phyloP scores from a whole-genome alignment of 164 flowering plant genomes.

The Nelumbo lutea region DNA sequence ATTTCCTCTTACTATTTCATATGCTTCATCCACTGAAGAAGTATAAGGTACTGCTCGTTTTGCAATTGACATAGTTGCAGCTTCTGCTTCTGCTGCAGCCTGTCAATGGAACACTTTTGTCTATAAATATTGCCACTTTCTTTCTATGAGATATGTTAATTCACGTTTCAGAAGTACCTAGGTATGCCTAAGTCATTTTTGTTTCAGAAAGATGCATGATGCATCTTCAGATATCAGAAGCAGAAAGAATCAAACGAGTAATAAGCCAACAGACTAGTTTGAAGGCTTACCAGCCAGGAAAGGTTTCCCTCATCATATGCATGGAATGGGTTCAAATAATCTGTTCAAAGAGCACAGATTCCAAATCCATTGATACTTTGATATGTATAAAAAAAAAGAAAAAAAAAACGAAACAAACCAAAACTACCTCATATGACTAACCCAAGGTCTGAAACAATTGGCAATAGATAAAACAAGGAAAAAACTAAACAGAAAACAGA shows the following conservation, averaged over 20 bases:
- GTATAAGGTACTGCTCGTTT: conserved; percentile 62
- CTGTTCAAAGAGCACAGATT: conserved; percentile 24
- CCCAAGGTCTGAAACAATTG: no score
- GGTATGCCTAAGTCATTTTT: no score
- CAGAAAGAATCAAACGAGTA: neutral
- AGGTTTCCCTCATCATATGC: conserved; percentile 85
- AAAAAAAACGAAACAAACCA: no score
- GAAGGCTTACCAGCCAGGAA: conserved; percentile 59
- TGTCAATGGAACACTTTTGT: conserved; percentile 16
- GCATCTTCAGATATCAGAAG: no score
- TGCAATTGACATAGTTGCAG: conserved; percentile 61
- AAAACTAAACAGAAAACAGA: no score
- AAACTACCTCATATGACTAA: no score
- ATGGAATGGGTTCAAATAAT: conserved; percentile 75
- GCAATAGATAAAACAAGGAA: no score
- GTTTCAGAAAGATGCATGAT: no score
- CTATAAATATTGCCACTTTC: neutral
- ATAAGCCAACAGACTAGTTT: neutral
- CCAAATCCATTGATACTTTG: no score
- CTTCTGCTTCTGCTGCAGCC: conserved; percentile 86
- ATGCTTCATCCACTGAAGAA: conserved; percentile 54
- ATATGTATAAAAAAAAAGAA: no score
- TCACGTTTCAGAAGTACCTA: neutral
- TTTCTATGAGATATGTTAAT: neutral
- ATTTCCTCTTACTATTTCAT: conserved; percentile 48